Percentiles rank a stretch among this genome's conserved stretches.
Evolutionary conservation across 2,329 filamentous ascomycete species (phyloP).

Genomic region (Exophiala mesophila): DNA sequence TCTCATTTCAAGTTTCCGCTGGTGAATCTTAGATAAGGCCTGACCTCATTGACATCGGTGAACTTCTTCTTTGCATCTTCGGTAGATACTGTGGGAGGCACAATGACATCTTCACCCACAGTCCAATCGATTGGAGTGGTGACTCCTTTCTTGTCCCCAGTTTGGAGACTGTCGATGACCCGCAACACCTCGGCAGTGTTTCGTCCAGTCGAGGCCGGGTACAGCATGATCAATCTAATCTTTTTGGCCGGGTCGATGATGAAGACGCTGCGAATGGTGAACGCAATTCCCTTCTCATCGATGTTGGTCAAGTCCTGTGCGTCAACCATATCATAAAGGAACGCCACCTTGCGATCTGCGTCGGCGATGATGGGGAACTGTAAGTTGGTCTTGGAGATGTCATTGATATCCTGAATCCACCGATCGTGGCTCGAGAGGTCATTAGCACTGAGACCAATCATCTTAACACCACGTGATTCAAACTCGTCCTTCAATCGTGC

Average conservation of each 20-base stretch:
- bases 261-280: conserved; percentile 93
- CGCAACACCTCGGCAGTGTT: conserved; percentile 76
- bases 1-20: conserved; percentile 17
- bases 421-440: conserved; percentile 74
- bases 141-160: conserved; percentile 80
- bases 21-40: conserved; percentile 42
- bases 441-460: conserved; percentile 85
- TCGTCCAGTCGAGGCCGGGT: conserved; percentile 84
- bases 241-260: conserved; percentile 91
- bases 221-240: conserved; percentile 86
- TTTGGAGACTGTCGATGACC: conserved; percentile 73
- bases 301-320: conserved; percentile 77
- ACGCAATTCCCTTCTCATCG: conserved; percentile 75
- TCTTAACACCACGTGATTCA: conserved; percentile 78
- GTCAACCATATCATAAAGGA: conserved; percentile 77
- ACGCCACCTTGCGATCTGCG: conserved; percentile 71
- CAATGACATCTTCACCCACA: conserved; percentile 84
- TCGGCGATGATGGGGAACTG: conserved; percentile 77
- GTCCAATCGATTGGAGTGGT: conserved; percentile 90
- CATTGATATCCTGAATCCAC: conserved; percentile 87
- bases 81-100: conserved; percentile 75
- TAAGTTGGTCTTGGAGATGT: conserved; percentile 66
- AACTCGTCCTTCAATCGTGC: conserved; percentile 87
- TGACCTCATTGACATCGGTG: conserved; percentile 62
- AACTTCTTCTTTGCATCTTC: conserved; percentile 85